A percentile compares a stretch with the other conserved stretches of the same genome.
These are phyloP conservation scores for Trichaptum fuscoviolaceum DNA, from an alignment of 768 basidiomycete species.

Conservation along the genomic window DNA sequence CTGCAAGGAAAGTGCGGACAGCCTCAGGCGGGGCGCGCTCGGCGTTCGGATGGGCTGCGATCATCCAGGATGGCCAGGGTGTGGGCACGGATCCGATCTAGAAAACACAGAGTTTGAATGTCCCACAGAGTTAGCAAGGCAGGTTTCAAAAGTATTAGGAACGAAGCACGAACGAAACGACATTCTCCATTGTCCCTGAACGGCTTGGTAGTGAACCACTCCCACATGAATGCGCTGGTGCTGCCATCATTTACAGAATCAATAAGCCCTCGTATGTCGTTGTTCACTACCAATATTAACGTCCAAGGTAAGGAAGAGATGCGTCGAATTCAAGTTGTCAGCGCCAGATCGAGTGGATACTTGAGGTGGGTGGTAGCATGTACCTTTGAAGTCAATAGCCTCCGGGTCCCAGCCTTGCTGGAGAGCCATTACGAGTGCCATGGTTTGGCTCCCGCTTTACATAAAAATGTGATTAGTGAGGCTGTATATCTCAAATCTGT, in stretches of 20 bases:
- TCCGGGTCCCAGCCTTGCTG: slow-evolving; percentile 76
- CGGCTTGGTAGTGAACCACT: slow-evolving; percentile 87
- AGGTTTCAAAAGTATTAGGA: slow-evolving; percentile 16
- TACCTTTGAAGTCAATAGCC: slow-evolving; percentile 67
- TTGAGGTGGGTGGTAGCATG: slow-evolving; percentile 12
- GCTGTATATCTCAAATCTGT: neutral
- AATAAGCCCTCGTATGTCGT: slow-evolving; percentile 76
- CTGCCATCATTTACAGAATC: slow-evolving; percentile 83
- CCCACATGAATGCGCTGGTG: slow-evolving; percentile 93
- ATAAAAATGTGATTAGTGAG: slow-evolving; percentile 3
- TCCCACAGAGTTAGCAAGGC: neutral
- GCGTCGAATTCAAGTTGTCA: neutral
- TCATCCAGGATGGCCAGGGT: slow-evolving; percentile 96
- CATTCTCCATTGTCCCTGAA: slow-evolving; percentile 74
- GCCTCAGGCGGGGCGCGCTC: slow-evolving; percentile 46
- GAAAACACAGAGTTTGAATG: neutral
- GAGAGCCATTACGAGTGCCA: slow-evolving; percentile 93
- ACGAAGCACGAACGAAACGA: slow-evolving; percentile 61
- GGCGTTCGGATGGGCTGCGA: slow-evolving; percentile 73
- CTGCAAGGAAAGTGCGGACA: slow-evolving; percentile 54
- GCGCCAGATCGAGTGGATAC: neutral
- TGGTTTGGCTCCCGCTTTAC: slow-evolving; percentile 79
- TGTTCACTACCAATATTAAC: slow-evolving; percentile 49
- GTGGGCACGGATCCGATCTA: slow-evolving; percentile 85
- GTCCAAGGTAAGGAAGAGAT: too few species aligned